phyloP scores from a whole-genome alignment of 352 stramenopile genomes.

The Lagenidium giganteum region DNA sequence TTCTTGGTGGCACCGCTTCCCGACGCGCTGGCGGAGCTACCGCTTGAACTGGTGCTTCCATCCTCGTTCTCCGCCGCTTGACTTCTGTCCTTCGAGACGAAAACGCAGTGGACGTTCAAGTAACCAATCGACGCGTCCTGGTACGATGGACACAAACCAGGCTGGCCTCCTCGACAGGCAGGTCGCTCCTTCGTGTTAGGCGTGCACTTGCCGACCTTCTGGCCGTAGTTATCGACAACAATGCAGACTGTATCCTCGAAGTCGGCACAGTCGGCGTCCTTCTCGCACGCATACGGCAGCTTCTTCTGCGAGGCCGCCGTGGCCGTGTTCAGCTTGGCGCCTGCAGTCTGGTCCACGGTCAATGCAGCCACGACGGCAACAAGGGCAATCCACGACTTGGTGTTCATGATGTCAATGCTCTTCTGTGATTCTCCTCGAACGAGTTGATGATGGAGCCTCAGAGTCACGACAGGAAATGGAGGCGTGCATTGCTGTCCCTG shows the following conservation, averaged over 20 bases:
- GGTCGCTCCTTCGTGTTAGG: conserved; percentile 71
- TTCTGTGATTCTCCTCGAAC: too few species aligned
- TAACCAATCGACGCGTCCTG: conserved; percentile 66
- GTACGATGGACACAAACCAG: conserved; percentile 75
- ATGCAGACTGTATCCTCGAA: conserved; percentile 75
- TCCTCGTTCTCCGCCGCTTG: background rate
- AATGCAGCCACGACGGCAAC: too few species aligned
- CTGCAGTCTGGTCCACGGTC: too few species aligned
- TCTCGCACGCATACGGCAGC: conserved; percentile 50
- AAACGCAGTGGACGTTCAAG: conserved; percentile 80
- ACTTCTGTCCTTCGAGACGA: conserved; percentile 51
- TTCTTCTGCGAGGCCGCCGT: conserved; percentile 17
- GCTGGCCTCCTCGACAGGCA: conserved; percentile 62
- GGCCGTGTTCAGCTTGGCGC: conserved; percentile 4
- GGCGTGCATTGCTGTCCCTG: too few species aligned
- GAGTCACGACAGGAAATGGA: too few species aligned
- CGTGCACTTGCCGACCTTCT: conserved; percentile 74
- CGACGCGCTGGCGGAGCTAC: conserved; percentile 7
- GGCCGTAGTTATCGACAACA: conserved; percentile 68
- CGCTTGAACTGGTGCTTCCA: conserved; percentile 2
- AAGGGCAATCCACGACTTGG: too few species aligned
- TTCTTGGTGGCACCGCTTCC: too few species aligned
- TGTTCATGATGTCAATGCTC: too few species aligned
- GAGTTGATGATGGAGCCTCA: too few species aligned
- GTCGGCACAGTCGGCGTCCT: conserved; percentile 64